Evolutionary conservation across 768 basidiomycete species (phyloP), one percentile per base, ranked within the genome.

Genomic region (Tricholoma sp.): DNA sequence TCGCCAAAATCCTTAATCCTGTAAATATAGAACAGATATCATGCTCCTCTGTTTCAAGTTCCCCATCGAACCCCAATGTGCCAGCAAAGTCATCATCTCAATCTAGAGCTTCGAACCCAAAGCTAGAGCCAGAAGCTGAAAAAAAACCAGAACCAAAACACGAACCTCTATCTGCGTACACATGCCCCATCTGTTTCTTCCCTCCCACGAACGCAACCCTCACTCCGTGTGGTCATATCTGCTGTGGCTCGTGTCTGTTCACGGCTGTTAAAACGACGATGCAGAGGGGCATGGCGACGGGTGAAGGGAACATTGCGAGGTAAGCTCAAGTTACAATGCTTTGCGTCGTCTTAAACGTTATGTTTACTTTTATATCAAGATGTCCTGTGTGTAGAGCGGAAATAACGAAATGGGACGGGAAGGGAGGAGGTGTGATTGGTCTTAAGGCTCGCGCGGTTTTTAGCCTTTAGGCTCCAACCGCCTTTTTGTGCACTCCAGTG

Each of bases 141-240:
- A 43, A 6, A 43, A 2, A 56, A 12, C 45, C 21, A 46, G 7
- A n/a, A 18, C 52, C 51, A 18, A 22, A 46, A 53, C 55, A 67
- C 10, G 76, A 79, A 29, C 73, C 68, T 0, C 76, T 89, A 14
- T 78, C 85, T 0, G 71, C 77, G n/a, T 91, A 89, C 66, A 82
- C 80, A 0, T 91, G 90, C 64, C 90, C 90, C 9, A 86, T 91
- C 59, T 91, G 90, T 66, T 89, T 90, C 75, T 84, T 76, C 39
- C 80, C 86, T 0, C 89, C 89, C 0, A 82, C 82, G 0, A 84
- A 88, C 58, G 86, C 90, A 4, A 87, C 88, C 1, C 67, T 92
- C 47, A 91, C 89, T 0, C 88, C 87, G 0, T 92, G 90, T 61
- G 90, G 90, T 0, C 90, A 92, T 61, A 77, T 92, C 37, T 83